Base-by-base conservation (phyloP, 164 flowering plant species). In the Magnolia officinalis region DNA sequence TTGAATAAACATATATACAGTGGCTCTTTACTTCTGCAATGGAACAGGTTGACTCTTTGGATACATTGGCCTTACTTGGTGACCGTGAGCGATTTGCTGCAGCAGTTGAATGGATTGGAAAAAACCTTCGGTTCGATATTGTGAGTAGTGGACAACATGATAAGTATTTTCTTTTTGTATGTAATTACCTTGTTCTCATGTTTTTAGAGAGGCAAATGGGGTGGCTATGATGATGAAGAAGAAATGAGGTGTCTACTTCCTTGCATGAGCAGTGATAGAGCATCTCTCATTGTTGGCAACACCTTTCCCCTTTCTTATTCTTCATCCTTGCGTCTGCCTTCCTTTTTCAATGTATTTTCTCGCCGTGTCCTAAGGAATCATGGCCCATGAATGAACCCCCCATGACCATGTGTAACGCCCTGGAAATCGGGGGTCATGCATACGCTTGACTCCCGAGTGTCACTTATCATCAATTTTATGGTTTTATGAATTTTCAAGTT, bases 51-150 rank as follows among this genome's bases (percentile, higher is more conserved):
- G 99, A 96, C 78, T 90, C 99, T 24, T 81, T 96, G 59, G 99
- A 96, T 81, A 92, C 88, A 20, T 78, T 96, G 79, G 99, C 94
- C 70, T 84, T 96, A 79, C 85, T 96, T 75, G 97, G 96, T 72
- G 99, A 96, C 61, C 84, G 83, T 68, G 93, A 89, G 31, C 88
- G 80, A n/a, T 96, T 96, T 80, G 70, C 91, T 73, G 18, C 86
- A 23, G 88, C 99, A 67, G 96, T 94, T 81, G 97, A 96, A 83
- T 96, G 99, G 99, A 88, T 96, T 83, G 91, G 96, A 82, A 90
- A 90, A 88, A 94, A 90, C 79, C 89, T 96, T 81, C 91, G 83
- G 72, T 96, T 96, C 89, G 95, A 92, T 85, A 94, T 92, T 85
- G 99, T 96, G 85, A 91, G 98, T 88, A 77, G 65, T 66, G 61